Conservation (phyloP, 1,139 yeast genomes). For the Lodderomyces metapsilosis region DNA sequence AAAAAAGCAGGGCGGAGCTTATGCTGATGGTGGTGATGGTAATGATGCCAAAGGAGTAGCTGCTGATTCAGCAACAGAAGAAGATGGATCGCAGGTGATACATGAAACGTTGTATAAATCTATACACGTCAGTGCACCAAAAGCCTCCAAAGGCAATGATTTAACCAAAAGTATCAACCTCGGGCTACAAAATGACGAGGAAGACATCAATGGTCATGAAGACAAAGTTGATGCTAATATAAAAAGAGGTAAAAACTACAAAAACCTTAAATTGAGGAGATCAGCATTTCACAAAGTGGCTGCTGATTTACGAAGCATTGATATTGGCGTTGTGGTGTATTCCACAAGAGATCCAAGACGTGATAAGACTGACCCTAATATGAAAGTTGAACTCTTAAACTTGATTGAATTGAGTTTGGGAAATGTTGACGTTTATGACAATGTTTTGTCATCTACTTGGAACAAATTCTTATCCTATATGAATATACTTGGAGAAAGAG, state of each 20-base stretch:
- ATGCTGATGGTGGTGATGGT: not conserved
- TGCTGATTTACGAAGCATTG: slow-evolving; percentile 55
- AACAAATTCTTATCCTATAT: slow-evolving; percentile 75
- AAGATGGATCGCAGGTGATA: slow-evolving; percentile 26
- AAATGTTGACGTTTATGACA: slow-evolving; percentile 68
- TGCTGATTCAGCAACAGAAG: slow-evolving; percentile 19
- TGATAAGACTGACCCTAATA: slow-evolving; percentile 22
- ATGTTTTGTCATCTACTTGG: slow-evolving; percentile 89
- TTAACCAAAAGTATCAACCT: slow-evolving; percentile 56
- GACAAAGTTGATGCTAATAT: slow-evolving; percentile 18
- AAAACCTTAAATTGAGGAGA: slow-evolving; percentile 58
- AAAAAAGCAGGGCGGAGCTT: not conserved
- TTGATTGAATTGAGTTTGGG: slow-evolving; percentile 43
- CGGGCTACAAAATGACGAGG: slow-evolving; percentile 29
- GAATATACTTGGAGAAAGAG: slow-evolving; percentile 68
- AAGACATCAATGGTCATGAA: slow-evolving; percentile 8
- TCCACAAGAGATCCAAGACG: slow-evolving; percentile 49
- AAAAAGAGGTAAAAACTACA: slow-evolving; percentile 27
- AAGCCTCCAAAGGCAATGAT: slow-evolving; percentile 44
- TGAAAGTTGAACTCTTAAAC: slow-evolving; percentile 48
- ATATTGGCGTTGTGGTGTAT: slow-evolving; percentile 44
- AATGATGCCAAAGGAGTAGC: not conserved
- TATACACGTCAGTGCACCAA: slow-evolving; percentile 64
- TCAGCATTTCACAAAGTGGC: slow-evolving; percentile 63
- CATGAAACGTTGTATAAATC: slow-evolving; percentile 74